Evolutionary conservation across 768 basidiomycete species (phyloP).

Genomic region (Boletus sensibilis): DNA sequence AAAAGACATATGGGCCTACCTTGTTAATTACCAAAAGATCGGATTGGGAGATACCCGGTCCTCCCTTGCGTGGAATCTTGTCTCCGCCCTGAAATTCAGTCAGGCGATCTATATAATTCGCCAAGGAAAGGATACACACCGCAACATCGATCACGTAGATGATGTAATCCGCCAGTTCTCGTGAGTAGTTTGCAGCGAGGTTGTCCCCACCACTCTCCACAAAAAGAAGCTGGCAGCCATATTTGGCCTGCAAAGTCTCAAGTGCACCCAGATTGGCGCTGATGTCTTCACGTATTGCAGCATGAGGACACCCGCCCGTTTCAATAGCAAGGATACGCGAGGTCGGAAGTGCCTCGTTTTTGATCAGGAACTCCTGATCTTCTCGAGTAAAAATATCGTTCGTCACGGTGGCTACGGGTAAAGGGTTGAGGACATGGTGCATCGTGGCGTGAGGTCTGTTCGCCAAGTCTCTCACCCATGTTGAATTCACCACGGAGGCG

Average conservation of each 20-base stretch:
- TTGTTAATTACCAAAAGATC: conserved; percentile 96
- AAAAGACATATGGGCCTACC: conserved; percentile 38
- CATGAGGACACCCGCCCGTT: conserved; percentile 97
- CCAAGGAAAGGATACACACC: conserved; percentile 39
- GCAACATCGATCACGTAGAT: conserved; percentile 91
- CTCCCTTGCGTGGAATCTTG: conserved; percentile 97
- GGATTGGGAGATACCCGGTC: conserved; percentile 95
- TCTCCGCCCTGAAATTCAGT: conserved; percentile 77
- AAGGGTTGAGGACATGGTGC: conserved; percentile 8
- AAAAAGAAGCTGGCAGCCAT: conserved; percentile 83
- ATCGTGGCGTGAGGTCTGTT: neutral
- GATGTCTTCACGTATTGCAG: conserved; percentile 97
- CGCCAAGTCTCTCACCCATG: conserved; percentile 60
- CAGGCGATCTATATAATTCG: neutral
- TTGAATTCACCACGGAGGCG: conserved; percentile 81
- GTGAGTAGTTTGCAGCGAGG: conserved; percentile 93
- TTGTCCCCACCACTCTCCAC: conserved; percentile 98
- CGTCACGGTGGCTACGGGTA: conserved; percentile 79
- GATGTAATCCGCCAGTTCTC: conserved; percentile 96
- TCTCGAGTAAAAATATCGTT: conserved; percentile 99
- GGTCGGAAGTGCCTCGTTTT: conserved; percentile 81
- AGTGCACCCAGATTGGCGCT: conserved; percentile 95
- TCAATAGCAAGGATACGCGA: conserved; percentile 93
- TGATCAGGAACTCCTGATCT: conserved; percentile 96
- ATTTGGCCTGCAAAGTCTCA: conserved; percentile 91